Evolutionary conservation across 2,329 filamentous ascomycete genomes (phyloP), one percentile per base, ranked within the genome.

Genomic region (Penicillium carneum): DNA sequence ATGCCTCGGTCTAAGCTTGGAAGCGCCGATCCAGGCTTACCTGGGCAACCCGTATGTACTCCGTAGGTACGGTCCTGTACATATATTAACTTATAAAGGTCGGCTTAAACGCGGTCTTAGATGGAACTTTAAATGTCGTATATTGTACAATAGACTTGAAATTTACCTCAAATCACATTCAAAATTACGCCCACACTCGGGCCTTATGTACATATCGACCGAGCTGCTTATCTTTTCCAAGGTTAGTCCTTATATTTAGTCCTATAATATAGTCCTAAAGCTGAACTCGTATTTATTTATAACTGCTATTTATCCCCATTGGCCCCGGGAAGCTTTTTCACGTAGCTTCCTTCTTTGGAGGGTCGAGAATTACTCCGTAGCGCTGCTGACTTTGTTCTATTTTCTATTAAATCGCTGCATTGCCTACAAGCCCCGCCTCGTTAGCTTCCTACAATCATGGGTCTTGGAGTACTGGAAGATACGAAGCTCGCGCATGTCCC

Each of bases 391-490:
- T n/a, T 33, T 23, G 20, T 29, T 36, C 14, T 26, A 10, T 6
- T 52, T 38, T 38, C 16, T 16, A 23, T 18, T 29, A 46, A 48
- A 46, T 43, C 36, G 14, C 31, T 31, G 34, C 36, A 46, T 16
- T 42, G 41, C 16, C 18, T 23, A n/a, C 23, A 51, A 41, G 47
- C 38, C 31, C 20, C 9, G 41, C 38, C 16, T 14, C 26, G 16
- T 11, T 46, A 42, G 14, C 20, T 38, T 36, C 39, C 33, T 50
- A 34, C 39, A 38, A 57, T 58, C 31, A 90, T 90, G 88, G 87
- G 88, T 46, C 83, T 95, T 65, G 90, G 91, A 53, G 87, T 96
- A 61, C 83, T 95, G 61, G 87, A 93, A 70, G 86, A 90, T 72
- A 82, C 74, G 71, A 82, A 83, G 70, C 83, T 87, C 67, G 84